Base-by-base conservation (phyloP, 2,329 filamentous ascomycete genomes). In the Hypocreales sp. region DNA sequence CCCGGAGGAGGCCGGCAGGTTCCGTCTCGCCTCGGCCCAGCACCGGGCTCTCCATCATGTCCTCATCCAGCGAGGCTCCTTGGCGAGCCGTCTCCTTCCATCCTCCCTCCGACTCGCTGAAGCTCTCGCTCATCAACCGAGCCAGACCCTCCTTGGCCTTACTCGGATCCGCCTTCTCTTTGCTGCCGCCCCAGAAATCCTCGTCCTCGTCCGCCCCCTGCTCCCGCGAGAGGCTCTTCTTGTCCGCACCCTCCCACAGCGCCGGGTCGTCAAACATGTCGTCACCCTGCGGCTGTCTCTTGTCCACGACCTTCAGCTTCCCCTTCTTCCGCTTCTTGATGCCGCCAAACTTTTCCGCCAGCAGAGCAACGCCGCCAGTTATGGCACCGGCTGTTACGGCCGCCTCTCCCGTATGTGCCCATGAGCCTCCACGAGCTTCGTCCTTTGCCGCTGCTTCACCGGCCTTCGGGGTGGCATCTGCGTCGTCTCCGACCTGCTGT, bases 221-320 rank as follows among this genome's bases (percentile, higher is more conserved):
- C 20, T 33, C 35, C 22, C 41, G 44, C 25, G 45, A 37, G 11
- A 52, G 20, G 7, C 35, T 34, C 32, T 49, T 58, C 33, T 49
- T 51, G 24, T 61, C 53, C 9, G 50, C 48, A 15, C 51, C 53
- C 38, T 64, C 55, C 57, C 56, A 59, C 15, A 60, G 40, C 11
- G 49, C 44, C 27, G 54, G 44, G 36, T 61, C 54, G 34, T 64
- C 55, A 40, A 61, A 58, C 17, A 58, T 39, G 35, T 61, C 56
- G 24, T 62, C 56, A 10, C 53, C 50, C 26, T 41, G 42, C 9
- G 47, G 31, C 20, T 47, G 40, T 34, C 51, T 47, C 34, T 54
- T 54, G 36, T 61, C 58, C 32, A 53, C 41, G 25, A 43, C 44
- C 42, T 52, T 52, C 34, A 51, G 27, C 29, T 35, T 40, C 15